These are phyloP conservation scores for Colletotrichum sidae DNA, from an alignment of 2,329 filamentous ascomycete genomes.

Conservation along the genomic window DNA sequence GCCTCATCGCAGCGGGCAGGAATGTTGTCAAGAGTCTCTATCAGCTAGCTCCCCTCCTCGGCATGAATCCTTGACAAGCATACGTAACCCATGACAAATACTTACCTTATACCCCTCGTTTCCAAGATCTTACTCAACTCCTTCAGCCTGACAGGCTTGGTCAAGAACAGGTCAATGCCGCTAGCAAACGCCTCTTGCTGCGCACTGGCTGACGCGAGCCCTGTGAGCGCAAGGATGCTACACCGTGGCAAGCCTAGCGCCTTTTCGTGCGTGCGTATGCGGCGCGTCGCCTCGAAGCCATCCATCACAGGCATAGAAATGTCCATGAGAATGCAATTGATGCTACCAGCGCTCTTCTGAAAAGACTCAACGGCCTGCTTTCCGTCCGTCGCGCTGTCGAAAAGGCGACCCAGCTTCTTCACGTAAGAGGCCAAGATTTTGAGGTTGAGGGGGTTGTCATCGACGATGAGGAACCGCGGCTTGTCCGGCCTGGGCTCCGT, in stretches of 20 bases:
- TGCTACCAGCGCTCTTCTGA: slow-evolving; percentile 39
- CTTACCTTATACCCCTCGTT: slow-evolving; percentile 8
- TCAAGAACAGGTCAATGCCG: slow-evolving; percentile 67
- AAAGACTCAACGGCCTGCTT: slow-evolving; percentile 48
- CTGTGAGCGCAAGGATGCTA: slow-evolving; percentile 64
- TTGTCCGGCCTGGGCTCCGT: background rate
- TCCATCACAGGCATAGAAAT: slow-evolving; percentile 70
- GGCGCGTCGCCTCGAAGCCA: slow-evolving; percentile 60
- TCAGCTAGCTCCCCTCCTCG: too few relatives aligned
- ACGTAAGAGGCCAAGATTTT: slow-evolving; percentile 49
- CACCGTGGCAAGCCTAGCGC: slow-evolving; percentile 53
- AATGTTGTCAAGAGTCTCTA: too few relatives aligned
- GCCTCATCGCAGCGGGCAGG: too few relatives aligned
- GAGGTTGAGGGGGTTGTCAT: slow-evolving; percentile 56
- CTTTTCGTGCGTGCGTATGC: slow-evolving; percentile 62
- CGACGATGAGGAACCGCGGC: slow-evolving; percentile 49
- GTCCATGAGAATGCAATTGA: slow-evolving; percentile 55
- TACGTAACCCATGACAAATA: too few relatives aligned
- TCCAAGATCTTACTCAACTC: slow-evolving; percentile 44
- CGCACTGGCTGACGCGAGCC: slow-evolving; percentile 60
- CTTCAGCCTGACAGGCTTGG: slow-evolving; percentile 62
- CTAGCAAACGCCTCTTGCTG: slow-evolving; percentile 65
- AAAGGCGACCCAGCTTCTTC: slow-evolving; percentile 46
- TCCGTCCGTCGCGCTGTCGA: slow-evolving; percentile 48
- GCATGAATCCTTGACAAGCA: too few relatives aligned